phyloP scores from a whole-genome alignment of 352 stramenopile genomes.

The Phytophthora sp. region DNA sequence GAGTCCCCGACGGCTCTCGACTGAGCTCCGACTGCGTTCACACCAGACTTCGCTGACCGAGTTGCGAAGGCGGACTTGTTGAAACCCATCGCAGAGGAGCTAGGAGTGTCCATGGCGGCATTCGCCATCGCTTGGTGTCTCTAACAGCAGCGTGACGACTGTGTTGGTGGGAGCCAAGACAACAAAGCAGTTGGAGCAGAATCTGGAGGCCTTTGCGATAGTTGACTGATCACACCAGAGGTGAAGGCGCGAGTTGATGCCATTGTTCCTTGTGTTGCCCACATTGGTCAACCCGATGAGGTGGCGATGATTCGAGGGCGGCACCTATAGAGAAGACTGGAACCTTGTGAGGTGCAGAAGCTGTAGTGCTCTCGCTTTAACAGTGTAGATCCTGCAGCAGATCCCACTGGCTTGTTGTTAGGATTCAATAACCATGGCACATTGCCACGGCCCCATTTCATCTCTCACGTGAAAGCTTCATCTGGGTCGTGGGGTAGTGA shows the following conservation, averaged over 20 bases:
- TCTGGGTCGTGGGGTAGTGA: no score
- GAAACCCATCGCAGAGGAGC: slow-evolving; percentile 42
- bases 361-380: no score
- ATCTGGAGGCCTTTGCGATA: slow-evolving; percentile 51
- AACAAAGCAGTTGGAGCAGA: slow-evolving; percentile 58
- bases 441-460: no score
- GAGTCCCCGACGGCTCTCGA: slow-evolving; percentile 51
- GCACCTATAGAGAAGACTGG: no score
- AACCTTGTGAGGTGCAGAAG: no score
- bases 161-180: slow-evolving; percentile 67
- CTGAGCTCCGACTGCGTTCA: slow-evolving; percentile 38
- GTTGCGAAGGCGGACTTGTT: slow-evolving; percentile 39
- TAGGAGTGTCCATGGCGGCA: slow-evolving; percentile 46
- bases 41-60: slow-evolving; percentile 21
- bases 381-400: no score
- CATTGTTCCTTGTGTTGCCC: slow-evolving; percentile 23
- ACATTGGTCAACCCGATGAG: not conserved
- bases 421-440: no score
- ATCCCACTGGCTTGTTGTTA: no score
- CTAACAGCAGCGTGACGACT: slow-evolving; percentile 58
- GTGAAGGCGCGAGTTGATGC: slow-evolving; percentile 56
- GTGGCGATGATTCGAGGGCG: not conserved
- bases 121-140: slow-evolving; percentile 67
- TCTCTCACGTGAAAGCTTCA: no score
- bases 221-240: slow-evolving; percentile 50